Conservation (phyloP, 2,329 filamentous ascomycete species). For the Neurospora crassa region DNA sequence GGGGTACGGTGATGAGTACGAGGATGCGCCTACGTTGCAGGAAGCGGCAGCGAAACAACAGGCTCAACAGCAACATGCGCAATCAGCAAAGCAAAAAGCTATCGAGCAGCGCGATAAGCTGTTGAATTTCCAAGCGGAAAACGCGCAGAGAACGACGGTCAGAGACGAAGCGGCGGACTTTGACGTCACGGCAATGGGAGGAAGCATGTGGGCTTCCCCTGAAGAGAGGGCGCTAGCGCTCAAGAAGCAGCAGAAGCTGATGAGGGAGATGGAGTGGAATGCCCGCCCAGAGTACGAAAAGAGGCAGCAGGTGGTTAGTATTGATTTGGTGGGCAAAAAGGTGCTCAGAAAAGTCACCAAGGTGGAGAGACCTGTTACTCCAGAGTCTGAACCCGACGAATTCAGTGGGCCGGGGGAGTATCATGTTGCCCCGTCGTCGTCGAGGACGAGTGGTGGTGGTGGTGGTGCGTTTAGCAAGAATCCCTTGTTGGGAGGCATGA, state of each 20-base stretch:
- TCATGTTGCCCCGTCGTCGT: not conserved
- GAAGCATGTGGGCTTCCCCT: conserved; percentile 74
- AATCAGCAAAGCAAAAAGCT: conserved; percentile 50
- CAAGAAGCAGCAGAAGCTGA: conserved; percentile 73
- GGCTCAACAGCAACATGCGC: not conserved
- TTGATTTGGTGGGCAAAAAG: conserved; percentile 70
- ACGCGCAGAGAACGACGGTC: conserved; percentile 73
- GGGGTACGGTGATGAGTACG: conserved; percentile 10
- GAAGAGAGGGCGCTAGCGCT: conserved; percentile 74
- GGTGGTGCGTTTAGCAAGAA: conserved; percentile 58
- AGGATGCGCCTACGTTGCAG: conserved; percentile 7
- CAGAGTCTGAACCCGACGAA: conserved; percentile 27
- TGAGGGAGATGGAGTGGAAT: conserved; percentile 82
- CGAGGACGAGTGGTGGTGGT: conserved; percentile 25
- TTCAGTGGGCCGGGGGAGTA: conserved; percentile 21
- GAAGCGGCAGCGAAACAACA: not conserved
- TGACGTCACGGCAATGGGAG: conserved; percentile 33
- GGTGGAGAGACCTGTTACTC: conserved; percentile 47
- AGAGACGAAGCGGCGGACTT: conserved; percentile 71
- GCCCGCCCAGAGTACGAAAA: conserved; percentile 83
- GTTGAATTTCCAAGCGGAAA: conserved; percentile 74
- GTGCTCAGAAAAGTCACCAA: conserved; percentile 65
- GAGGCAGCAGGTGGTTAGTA: conserved; percentile 71
- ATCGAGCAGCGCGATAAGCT: conserved; percentile 73
- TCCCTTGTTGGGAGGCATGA: conserved; percentile 54